phyloP scores from a whole-genome alignment of 805 yeast genomes.

The Yamadazyma nakazawae region DNA sequence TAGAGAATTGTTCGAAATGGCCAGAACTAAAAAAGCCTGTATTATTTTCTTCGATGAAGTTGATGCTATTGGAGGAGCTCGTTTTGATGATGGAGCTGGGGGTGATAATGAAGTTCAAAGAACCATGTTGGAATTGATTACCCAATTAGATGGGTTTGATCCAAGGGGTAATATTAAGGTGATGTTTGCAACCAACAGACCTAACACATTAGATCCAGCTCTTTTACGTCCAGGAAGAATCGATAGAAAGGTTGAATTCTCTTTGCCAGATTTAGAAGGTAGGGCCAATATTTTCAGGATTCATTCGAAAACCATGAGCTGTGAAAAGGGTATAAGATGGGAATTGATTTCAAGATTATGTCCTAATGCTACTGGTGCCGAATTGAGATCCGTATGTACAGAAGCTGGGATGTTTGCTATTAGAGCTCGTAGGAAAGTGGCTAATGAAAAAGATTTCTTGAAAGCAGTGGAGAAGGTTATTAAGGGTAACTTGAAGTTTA shows the following conservation, averaged over 20 bases:
- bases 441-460: conserved; percentile 95
- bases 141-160: conserved; percentile 97
- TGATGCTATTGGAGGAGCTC: conserved; percentile 99
- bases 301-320: conserved; percentile 96
- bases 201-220: conserved; percentile 97
- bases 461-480: conserved; percentile 98
- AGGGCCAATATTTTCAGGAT: conserved; percentile 96
- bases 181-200: conserved; percentile 99
- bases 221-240: conserved; percentile 97
- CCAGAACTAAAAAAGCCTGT: conserved; percentile 96
- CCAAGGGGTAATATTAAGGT: conserved; percentile 99
- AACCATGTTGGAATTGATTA: conserved; percentile 96
- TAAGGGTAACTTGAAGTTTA: conserved; percentile 96
- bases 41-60: conserved; percentile 97
- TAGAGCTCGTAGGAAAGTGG: conserved; percentile 96
- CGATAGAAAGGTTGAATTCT: conserved; percentile 96
- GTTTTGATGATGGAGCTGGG: conserved; percentile 99
- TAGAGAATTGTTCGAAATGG: conserved; percentile 97
- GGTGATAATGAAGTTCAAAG: conserved; percentile 99
- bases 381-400: conserved; percentile 95
- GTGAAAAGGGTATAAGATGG: conserved; percentile 97
- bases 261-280: conserved; percentile 95
- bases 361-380: conserved; percentile 99
- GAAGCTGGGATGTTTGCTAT: conserved; percentile 99
- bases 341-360: conserved; percentile 95